Evolutionary conservation across 306 rosid genomes (phyloP), one percentile per base, ranked within the genome.

Genomic region (Acacia acuminata): DNA sequence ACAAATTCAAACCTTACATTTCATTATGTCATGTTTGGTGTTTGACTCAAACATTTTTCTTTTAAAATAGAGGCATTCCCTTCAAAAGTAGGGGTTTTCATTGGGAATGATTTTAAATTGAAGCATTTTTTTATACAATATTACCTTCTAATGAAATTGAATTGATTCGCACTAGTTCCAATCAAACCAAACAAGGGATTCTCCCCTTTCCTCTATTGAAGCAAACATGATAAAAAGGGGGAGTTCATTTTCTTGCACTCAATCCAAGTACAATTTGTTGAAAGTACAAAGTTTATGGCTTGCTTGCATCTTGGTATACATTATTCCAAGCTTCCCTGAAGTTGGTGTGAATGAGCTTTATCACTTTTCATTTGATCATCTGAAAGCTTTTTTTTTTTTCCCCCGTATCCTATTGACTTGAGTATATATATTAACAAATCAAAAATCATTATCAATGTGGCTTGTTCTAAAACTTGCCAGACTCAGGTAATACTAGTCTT

Each of bases 401-500:
- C 22, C 1, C 16, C 25, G 12, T 20, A n/a, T 65, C 20, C 3
- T 66, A 34, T 66, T 34, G 44, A 34, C 44, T 66, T 16, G 22
- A 66, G 12, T 16, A 66, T 30, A 66, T 38, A 48, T 65, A 17
- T 66, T 25, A 58, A 82, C 81, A 85, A 71, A 25, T 80, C 48
- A 16, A 44, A 85, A 76, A 82, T 76, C 79, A 55, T 61, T 22
- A 27, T 24, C 67, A 61, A 25, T 27, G 34, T 76, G 83, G 75
- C 75, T 81, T 78, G 32, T 56, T 82, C 47, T 75, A 10, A 36
- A 36, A 71, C 61, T 27, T 76, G 22, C 38, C 22, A 53, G 38
- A 71, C 71, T 81, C 75, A 40, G 64, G 38, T 20, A 16, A 6
- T 15, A 8, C 40, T 5, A 12, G 50, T 8, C 3, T 36, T 30